Evolutionary conservation across 768 basidiomycete species (phyloP), one percentile per base, ranked within the genome.

Genomic region (Termitomyces bulborhizus): DNA sequence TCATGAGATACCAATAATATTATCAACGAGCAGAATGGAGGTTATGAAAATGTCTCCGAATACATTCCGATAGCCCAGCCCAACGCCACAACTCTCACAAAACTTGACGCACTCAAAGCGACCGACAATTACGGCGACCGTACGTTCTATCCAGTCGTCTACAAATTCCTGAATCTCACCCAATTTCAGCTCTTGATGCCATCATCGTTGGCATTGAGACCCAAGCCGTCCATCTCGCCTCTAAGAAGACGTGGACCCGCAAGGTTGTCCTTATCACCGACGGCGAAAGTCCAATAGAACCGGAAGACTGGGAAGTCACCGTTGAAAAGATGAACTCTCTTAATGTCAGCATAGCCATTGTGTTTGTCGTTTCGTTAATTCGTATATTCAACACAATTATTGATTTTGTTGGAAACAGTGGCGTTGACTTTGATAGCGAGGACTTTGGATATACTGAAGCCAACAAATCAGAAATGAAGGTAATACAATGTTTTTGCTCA

Each of bases 181-280:
- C 6, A 16, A 39, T 16, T 21, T 5, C 62, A 89, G 94, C 92
- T 2, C 78, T 97, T 53, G 93, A 95, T 61, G 93, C 86, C 5
- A 69, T 98, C 31, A 86, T 97, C 58, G 92, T 97, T 8, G 91
- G 79, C 3, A 78, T 93, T 49, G 86, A 96, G 67, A 87, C 89
- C 2, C 87, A 98, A 63, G 76, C 80, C 34, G 63, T 69, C 1
- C 81, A 90, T 63, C 76, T 94, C 36, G 76, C 67, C 31, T 82
- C 71, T 21, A 97, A 92, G 70, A 82, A 80, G 62, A 82, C 85
- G 0, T 96, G 92, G 92, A 89, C 88, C 1, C 81, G 91, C 51
- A 94, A 88, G 71, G 74, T 96, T 3, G 77, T 88, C 37, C 63
- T 98, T 15, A 67, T 98, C 18, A 98, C 96, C 0, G 93, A 98